phyloP scores from a whole-genome alignment of 2,329 filamentous ascomycete genomes.

The Dothideomycetes sp. region DNA sequence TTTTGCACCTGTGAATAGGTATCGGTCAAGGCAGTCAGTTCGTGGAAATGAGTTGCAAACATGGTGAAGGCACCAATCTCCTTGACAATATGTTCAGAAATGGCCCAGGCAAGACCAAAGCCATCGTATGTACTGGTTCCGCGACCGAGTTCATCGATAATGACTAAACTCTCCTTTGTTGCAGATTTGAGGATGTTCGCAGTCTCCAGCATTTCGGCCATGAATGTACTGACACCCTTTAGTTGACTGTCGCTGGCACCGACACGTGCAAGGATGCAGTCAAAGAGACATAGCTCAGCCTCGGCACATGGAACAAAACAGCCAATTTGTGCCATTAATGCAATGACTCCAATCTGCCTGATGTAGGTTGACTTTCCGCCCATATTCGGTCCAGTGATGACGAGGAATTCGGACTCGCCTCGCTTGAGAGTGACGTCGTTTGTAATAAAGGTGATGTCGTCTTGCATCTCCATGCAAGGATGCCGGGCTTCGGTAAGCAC shows the following conservation, averaged over 20 bases:
- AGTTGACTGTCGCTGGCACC: slow-evolving; percentile 94
- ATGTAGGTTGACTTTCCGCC: slow-evolving; percentile 98
- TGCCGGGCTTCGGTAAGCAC: slow-evolving; percentile 87
- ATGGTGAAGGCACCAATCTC: slow-evolving; percentile 91
- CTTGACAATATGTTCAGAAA: slow-evolving; percentile 91
- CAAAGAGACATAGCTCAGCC: slow-evolving; percentile 90
- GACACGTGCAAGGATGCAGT: slow-evolving; percentile 90
- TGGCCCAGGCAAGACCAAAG: slow-evolving; percentile 98
- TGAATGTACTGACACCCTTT: slow-evolving; percentile 96
- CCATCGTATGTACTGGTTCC: slow-evolving; percentile 97
- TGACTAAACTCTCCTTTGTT: slow-evolving; percentile 89
- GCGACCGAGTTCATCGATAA: slow-evolving; percentile 93
- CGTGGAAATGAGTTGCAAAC: slow-evolving; percentile 98
- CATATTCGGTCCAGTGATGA: slow-evolving; percentile 98
- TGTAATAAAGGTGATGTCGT: slow-evolving; percentile 96
- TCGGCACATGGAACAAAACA: slow-evolving; percentile 89
- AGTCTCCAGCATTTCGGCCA: slow-evolving; percentile 99
- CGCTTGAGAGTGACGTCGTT: slow-evolving; percentile 82
- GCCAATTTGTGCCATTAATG: slow-evolving; percentile 91
- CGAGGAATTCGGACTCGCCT: slow-evolving; percentile 75
- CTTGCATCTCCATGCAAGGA: slow-evolving; percentile 97
- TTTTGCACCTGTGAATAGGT: slow-evolving; percentile 83
- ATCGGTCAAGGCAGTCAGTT: slow-evolving; percentile 82
- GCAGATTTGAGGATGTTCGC: slow-evolving; percentile 97
- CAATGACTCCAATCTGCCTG: slow-evolving; percentile 91